A percentile compares a stretch with the other conserved stretches of the same genome.
Evolutionary conservation across 176 grass and related monocot species (phyloP).

Genomic region (Aegilops speltoides): DNA sequence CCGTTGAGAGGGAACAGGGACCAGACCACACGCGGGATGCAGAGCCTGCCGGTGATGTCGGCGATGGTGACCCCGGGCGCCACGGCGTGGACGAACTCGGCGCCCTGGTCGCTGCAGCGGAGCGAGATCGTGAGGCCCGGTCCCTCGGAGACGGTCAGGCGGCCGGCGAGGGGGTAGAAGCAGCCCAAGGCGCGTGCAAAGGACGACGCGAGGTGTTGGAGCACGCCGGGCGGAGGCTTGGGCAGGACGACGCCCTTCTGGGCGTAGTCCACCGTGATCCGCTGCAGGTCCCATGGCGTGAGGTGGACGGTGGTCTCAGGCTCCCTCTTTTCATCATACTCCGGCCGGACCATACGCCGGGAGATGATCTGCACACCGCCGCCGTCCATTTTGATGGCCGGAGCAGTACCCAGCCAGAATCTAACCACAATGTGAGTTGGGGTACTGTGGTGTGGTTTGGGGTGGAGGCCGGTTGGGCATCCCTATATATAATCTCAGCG

Average conservation of each 20-base stretch:
- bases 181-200: conserved; percentile 19
- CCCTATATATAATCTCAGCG: too few species aligned
- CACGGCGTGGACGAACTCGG: conserved; percentile 32
- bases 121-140: background rate
- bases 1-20: conserved; percentile 25
- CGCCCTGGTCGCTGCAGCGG: conserved; percentile 17
- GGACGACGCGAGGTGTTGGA: background rate
- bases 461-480: too few species aligned
- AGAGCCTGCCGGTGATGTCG: background rate
- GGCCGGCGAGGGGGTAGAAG: conserved; percentile 48
- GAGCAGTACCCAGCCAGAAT: too few species aligned
- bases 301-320: background rate
- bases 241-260: conserved; percentile 16
- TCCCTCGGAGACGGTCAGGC: background rate
- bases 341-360: background rate
- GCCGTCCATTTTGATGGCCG: too few species aligned
- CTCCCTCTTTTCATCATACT: background rate
- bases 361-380: background rate
- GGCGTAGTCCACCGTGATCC: background rate
- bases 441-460: too few species aligned
- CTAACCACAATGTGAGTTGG: too few species aligned
- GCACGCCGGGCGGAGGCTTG: conserved; percentile 10
- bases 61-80: conserved; percentile 17
- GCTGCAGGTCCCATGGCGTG: background rate
- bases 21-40: background rate